Conservation (phyloP, 441 rosid genomes). For the Corymbia calophylla region DNA sequence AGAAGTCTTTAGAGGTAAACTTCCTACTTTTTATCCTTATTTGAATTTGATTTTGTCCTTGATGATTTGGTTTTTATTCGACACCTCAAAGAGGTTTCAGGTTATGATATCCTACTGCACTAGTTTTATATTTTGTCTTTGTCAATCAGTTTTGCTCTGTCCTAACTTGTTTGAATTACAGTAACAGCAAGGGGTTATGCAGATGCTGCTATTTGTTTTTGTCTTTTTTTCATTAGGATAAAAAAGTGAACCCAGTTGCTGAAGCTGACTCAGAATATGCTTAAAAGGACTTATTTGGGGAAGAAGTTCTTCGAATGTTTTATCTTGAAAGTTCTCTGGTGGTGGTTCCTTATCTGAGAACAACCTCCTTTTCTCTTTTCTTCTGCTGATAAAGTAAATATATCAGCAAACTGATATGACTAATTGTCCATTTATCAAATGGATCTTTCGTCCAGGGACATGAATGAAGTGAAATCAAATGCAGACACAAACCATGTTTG, state of each 20-base stretch:
- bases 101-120: background rate
- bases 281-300: background rate
- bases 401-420: background rate
- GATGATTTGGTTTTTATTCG: background rate
- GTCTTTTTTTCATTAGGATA: background rate
- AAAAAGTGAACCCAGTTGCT: background rate
- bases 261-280: background rate
- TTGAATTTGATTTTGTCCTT: background rate
- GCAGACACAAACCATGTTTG: background rate
- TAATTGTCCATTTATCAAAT: background rate
- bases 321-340: background rate
- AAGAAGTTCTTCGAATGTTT: background rate
- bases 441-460: background rate
- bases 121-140: background rate
- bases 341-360: background rate
- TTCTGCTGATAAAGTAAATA: background rate
- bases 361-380: background rate
- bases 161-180: background rate
- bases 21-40: background rate
- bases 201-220: background rate
- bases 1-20: constrained; percentile 55
- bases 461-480: background rate
- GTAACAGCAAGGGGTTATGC: background rate
- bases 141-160: background rate
- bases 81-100: background rate